A percentile compares a stretch with the other conserved stretches of the same genome.
Conservation (phyloP, 225 moss, liverwort and hornwort species). For the Sphagnum contortum region DNA sequence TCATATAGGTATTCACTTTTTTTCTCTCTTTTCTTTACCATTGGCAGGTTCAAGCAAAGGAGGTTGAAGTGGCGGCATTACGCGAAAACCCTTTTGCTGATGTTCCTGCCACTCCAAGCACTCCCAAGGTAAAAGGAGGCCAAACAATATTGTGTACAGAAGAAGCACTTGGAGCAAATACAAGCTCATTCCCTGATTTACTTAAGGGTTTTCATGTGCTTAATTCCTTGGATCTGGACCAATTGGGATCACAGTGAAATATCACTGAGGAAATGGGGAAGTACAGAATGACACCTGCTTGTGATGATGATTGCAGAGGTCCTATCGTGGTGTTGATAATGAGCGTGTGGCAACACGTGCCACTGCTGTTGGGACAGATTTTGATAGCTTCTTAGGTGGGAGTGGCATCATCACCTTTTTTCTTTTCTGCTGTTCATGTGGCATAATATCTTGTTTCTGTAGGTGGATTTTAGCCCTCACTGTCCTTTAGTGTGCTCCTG, state of each 20-base stretch:
- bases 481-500: not conserved
- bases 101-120: conserved; percentile 78
- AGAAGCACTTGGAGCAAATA: not conserved
- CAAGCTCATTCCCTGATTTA: not conserved
- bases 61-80: conserved; percentile 58
- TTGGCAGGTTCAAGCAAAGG: conserved; percentile 69
- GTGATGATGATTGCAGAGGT: conserved; percentile 45
- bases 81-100: conserved; percentile 96
- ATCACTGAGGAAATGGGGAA: no score
- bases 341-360: conserved; percentile 91
- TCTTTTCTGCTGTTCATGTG: not conserved
- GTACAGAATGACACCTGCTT: not conserved
- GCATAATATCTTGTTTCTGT: not conserved
- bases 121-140: conserved; percentile 71
- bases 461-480: not conserved
- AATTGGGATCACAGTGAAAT: not conserved
- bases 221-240: no score
- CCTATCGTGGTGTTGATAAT: conserved; percentile 78
- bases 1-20: no score
- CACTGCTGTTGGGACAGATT: conserved; percentile 68
- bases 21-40: not conserved
- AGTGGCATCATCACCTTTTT: not conserved
- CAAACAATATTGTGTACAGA: not conserved
- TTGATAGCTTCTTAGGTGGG: conserved; percentile 61
- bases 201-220: not conserved